Evolutionary conservation across 768 basidiomycete genomes (phyloP), one percentile per base, ranked within the genome.

Genomic region (Hericium coralloides): DNA sequence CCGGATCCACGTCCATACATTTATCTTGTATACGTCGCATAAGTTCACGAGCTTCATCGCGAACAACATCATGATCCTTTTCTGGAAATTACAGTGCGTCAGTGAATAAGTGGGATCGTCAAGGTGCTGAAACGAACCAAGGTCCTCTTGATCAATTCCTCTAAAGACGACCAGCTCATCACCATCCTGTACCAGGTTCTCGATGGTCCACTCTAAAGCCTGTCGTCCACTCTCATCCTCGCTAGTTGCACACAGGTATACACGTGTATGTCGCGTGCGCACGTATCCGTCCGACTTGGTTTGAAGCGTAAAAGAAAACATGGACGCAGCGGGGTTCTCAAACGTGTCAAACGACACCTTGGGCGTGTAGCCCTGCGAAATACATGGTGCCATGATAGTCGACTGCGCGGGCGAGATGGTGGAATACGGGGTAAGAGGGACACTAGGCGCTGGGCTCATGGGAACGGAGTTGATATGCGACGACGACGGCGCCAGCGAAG

Each of bases 121-220:
- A 8, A 9, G 55, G 26, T 7, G 4, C 26, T 12, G n/a, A 31
- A 25, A 66, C 82, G 37, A 59, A 92, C 91, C 87, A 25, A 92
- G 72, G 37, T 87, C 89, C 38, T 93, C 94, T 59, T 89, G 81
- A 60, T 95, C 93, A 14, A 95, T 81, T 0, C 95, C 95, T 38
- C 95, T 76, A 57, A 91, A 89, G 9, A 98, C 87, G 56, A 99
- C 84, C 20, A 98, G 73, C 71, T 98, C 95, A 67, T 98, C 95
- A 1, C 91, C 90, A 56, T 91, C 88, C 69, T 90, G 87, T 8
- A 87, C 83, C 12, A 99, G 77, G 37, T 80, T 78, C 63, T 92
- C 89, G 26, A 98, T 77, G n/a, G 83, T 77, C 95, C 95, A 99
- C 56, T 97, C 92, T 8, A 98, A 74, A 0, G 95, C 95, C 64